Conservation (phyloP, 352 stramenopile genomes). For the Elongisporangium prolatum region DNA sequence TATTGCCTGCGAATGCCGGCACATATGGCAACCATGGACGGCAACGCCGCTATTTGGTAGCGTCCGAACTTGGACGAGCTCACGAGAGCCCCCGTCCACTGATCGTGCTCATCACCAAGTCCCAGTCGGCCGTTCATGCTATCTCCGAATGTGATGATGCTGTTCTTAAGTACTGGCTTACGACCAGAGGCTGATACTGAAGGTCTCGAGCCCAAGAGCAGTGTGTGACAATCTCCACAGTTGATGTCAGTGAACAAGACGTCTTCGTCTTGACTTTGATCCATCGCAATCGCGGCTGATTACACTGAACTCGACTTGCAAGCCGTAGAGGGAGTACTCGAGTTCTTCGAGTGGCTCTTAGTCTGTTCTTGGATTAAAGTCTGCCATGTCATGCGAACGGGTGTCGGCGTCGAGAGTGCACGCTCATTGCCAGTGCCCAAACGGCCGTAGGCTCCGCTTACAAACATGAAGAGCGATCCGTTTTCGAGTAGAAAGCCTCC, state of each 20-base stretch:
- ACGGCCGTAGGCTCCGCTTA: constrained; percentile 51
- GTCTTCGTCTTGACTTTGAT: constrained; percentile 16
- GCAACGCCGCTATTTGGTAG: constrained; percentile 8
- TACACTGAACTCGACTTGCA: neutral
- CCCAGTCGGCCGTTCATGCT: constrained; percentile 64
- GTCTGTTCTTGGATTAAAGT: constrained; percentile 15
- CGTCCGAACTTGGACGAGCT: constrained; percentile 19
- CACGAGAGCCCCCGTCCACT: constrained; percentile 32
- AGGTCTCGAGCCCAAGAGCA: constrained; percentile 19
- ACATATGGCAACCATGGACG: constrained; percentile 33
- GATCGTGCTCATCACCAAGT: constrained; percentile 45
- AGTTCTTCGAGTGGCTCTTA: neutral
- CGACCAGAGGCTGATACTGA: constrained; percentile 2
- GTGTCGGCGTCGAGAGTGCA: constrained; percentile 16
- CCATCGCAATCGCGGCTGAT: neutral
- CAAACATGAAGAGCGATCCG: constrained; percentile 66
- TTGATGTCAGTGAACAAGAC: constrained; percentile 60
- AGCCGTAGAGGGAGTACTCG: neutral
- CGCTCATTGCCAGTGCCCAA: constrained; percentile 34
- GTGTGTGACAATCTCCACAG: constrained; percentile 65
- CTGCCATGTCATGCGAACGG: constrained; percentile 36
- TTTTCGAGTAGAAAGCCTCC: constrained; percentile 56
- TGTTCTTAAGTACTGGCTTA: constrained; percentile 16
- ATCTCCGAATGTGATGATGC: constrained; percentile 64
- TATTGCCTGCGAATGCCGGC: constrained; percentile 37